Evolutionary conservation across 495 filamentous ascomycete species (phyloP).

Genomic region (Tuber aestivum): DNA sequence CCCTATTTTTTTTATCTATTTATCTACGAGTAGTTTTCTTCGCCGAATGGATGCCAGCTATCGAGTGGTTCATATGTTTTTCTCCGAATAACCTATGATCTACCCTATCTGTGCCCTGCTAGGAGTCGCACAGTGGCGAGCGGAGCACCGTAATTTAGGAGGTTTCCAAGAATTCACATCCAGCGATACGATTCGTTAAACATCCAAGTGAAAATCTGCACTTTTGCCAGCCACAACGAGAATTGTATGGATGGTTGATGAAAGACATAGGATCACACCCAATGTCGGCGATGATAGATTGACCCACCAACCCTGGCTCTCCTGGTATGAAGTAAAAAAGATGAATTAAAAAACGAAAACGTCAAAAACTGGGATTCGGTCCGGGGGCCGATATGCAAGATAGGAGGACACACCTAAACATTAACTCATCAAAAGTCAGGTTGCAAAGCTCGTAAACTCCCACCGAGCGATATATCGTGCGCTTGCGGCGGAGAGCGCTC

Average conservation of each 20-base stretch:
- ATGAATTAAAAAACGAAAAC: neutral
- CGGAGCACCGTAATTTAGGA: no score
- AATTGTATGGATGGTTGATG: neutral
- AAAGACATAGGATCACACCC: conserved; percentile 1
- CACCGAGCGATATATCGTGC: neutral
- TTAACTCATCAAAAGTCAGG: neutral
- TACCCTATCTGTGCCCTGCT: neutral
- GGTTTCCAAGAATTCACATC: neutral
- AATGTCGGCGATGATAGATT: neutral
- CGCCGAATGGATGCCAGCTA: neutral
- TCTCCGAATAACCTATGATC: neutral
- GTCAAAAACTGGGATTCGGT: neutral
- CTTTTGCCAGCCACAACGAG: neutral
- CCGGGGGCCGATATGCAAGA: neutral
- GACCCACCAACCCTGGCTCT: neutral
- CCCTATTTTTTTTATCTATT: neutral
- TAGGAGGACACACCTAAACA: neutral
- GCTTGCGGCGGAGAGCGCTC: neutral
- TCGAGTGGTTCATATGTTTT: neutral
- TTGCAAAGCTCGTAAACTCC: neutral
- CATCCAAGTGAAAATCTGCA: neutral
- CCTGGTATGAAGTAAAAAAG: neutral
- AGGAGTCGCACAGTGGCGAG: neutral
- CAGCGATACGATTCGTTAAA: neutral
- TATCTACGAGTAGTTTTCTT: no score